These are phyloP conservation scores for Spraguea lophii DNA, from an alignment of 371 early-diverging fungal species.

Conservation along the genomic window DNA sequence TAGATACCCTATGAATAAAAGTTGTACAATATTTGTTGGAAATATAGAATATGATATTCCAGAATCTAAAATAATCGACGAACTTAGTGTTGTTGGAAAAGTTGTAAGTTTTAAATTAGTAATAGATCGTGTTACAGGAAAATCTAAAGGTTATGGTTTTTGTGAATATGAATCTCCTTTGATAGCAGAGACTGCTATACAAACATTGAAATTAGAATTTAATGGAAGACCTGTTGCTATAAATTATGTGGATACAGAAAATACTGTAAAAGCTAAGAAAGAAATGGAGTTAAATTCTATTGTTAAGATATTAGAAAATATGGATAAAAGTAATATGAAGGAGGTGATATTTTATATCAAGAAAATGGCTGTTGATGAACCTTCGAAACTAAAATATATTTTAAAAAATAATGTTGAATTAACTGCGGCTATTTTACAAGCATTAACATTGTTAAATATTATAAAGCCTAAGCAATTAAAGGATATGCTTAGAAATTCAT, in stretches of 20 bases:
- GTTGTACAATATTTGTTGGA: constrained; percentile 47
- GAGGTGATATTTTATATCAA: constrained; percentile 44
- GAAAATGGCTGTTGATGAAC: constrained; percentile 40
- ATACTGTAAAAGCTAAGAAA: constrained; percentile 18
- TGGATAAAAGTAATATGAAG: constrained; percentile 40
- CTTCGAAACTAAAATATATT: constrained; percentile 39
- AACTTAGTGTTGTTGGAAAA: constrained; percentile 44
- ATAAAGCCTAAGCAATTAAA: constrained; percentile 18
- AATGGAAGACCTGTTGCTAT: constrained; percentile 46
- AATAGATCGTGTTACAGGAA: constrained; percentile 45
- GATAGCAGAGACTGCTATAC: constrained; percentile 46
- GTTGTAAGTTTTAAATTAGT: constrained; percentile 45
- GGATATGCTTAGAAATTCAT: constrained; percentile 30
- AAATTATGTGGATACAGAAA: constrained; percentile 47
- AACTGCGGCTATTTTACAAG: constrained; percentile 33
- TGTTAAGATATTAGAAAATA: constrained; percentile 28
- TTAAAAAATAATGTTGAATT: constrained; percentile 34
- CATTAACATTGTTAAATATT: constrained; percentile 31
- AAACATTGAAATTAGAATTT: constrained; percentile 42
- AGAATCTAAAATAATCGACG: constrained; percentile 44
- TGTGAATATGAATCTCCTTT: constrained; percentile 46
- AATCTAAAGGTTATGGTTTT: constrained; percentile 48
- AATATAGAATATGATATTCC: constrained; percentile 47
- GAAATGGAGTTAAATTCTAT: constrained; percentile 36
- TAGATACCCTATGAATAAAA: constrained; percentile 41